Base-by-base conservation (phyloP, 306 rosid species). In the Vigna nakashimae region DNA sequence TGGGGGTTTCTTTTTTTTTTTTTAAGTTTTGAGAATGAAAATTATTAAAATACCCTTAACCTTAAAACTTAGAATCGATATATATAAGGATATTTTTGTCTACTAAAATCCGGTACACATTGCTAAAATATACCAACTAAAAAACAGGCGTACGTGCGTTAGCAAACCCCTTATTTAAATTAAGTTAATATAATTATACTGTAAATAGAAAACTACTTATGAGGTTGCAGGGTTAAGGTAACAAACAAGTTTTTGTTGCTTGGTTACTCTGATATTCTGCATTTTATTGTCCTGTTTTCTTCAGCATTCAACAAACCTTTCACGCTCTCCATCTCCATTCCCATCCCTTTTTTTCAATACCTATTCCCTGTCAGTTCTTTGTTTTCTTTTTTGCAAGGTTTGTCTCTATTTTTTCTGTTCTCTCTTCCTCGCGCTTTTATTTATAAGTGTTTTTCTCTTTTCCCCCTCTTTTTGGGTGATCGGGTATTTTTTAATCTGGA, bases 351-450 rank as follows among this genome's bases (percentile, higher is more conserved):
- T 20, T 70, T 75, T 51, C 30, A 46, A 3, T 24, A 24, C 36
- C 50, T 64, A 14, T 59, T 51, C 3, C 32, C 72, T n/a, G 8
- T 24, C 32, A 40, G 51, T 62, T 6, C 65, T 5, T 55, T 45
- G 4, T 1, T 71, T 49, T 51, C 28, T 4, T 38, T 36, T 4
- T 4, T 1, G 0, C 32, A 78, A 79, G 88, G 84, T 91, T 24
- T 51, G 51, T n/a, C 70, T 32, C 51, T 0, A 51, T 62, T 12
- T 34, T 6, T 36, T 36, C 58, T 45, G 7, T 7, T 28, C 3
- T 38, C 9, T 55, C 32, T 40, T 49, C 63, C 15, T 7, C 2
- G 0, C 18, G n/a, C 11, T 14, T 7, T 8, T 17, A n/a, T 71
- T 26, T 11, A 2, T 26, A 11, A 17, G 9, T 72, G 22, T 6